Conservation (phyloP, 192 early-diverging fungal species). For the Gamsiella multidivaricata region DNA sequence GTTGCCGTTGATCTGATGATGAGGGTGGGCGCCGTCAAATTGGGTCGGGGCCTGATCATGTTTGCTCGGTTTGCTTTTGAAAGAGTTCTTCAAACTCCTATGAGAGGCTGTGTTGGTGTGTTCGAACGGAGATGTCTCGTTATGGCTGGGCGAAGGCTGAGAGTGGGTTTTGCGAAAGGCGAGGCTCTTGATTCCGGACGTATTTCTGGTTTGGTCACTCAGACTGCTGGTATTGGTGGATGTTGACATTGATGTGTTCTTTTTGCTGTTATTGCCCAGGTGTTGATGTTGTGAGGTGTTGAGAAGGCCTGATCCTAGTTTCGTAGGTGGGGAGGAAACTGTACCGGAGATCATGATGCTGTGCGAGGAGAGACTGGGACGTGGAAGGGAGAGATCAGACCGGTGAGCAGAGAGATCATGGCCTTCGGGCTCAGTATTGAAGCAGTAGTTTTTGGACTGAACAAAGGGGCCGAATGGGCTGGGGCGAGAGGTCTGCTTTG, state of each 20-base stretch:
- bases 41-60: neutral
- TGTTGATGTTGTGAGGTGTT: neutral
- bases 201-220: neutral
- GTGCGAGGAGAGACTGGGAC: neutral
- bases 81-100: neutral
- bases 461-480: too few relatives aligned
- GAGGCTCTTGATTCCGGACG: neutral
- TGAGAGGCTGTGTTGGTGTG: neutral
- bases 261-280: neutral
- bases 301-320: neutral
- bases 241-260: too few relatives aligned
- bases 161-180: slow-evolving; percentile 10
- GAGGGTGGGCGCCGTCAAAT: too few relatives aligned
- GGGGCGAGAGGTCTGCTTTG: neutral
- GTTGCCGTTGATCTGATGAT: too few relatives aligned
- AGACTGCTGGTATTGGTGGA: neutral
- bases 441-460: neutral
- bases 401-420: neutral
- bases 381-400: neutral
- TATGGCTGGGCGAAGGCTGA: neutral
- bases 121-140: neutral
- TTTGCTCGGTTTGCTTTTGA: slow-evolving; percentile 2
- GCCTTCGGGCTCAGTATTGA: neutral
- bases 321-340: neutral
- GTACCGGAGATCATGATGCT: neutral